Conservation (phyloP, 2,329 filamentous ascomycete genomes). For the Nemania abortiva region DNA sequence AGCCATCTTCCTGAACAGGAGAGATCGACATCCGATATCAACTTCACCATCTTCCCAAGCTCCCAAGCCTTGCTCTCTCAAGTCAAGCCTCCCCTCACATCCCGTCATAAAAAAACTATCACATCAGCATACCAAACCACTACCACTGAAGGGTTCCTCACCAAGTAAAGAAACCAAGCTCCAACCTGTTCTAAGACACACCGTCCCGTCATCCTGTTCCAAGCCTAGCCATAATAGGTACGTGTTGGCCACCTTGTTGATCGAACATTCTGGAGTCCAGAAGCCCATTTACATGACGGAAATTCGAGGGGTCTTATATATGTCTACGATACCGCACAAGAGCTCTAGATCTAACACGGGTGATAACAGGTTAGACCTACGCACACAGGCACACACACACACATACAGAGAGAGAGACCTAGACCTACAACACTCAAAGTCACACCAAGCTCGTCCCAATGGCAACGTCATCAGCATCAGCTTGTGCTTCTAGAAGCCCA, state of each 20-base stretch:
- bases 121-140: constrained; percentile 14
- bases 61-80: constrained; percentile 21
- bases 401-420: constrained; percentile 9
- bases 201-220: constrained; percentile 15
- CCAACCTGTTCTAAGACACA: constrained; percentile 9
- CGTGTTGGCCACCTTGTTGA: constrained; percentile 27
- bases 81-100: constrained; percentile 19
- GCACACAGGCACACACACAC: constrained; percentile 13
- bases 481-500: constrained; percentile 32
- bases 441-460: constrained; percentile 33
- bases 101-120: constrained; percentile 18
- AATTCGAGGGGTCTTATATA: constrained; percentile 31
- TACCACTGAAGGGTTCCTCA: constrained; percentile 5
- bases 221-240: constrained; percentile 36
- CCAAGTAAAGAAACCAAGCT: constrained; percentile 3
- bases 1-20: constrained; percentile 27
- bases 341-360: constrained; percentile 37
- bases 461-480: constrained; percentile 30
- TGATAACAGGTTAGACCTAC: constrained; percentile 24
- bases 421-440: constrained; percentile 24
- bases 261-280: constrained; percentile 32
- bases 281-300: constrained; percentile 22
- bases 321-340: constrained; percentile 26
- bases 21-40: constrained; percentile 40
- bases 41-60: constrained; percentile 27